Percentiles rank a stretch among this genome's conserved stretches.
Conservation (phyloP, 768 basidiomycete species). For the Boletus rubropictus region DNA sequence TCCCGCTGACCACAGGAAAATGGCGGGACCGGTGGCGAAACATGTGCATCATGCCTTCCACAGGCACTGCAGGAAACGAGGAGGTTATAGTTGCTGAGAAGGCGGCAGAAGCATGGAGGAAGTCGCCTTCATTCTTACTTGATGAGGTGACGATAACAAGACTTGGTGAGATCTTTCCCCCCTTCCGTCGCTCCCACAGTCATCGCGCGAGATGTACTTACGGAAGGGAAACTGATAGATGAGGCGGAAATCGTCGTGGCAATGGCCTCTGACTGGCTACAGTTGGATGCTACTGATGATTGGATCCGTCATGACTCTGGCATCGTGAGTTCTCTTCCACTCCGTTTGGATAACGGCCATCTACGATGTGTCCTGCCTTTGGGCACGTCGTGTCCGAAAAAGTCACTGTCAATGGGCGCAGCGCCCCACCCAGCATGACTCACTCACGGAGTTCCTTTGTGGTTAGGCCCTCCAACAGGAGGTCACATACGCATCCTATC, state of each 20-base stretch:
- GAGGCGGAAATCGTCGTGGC: constrained; percentile 68
- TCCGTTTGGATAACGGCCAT: constrained; percentile 4
- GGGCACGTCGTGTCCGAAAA: constrained; percentile 14
- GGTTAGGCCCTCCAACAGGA: constrained; percentile 87
- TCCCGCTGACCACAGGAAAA: constrained; percentile 83
- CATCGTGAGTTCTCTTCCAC: constrained; percentile 54
- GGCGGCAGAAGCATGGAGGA: constrained; percentile 83
- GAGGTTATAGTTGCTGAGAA: constrained; percentile 45
- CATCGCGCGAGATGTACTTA: constrained; percentile 12
- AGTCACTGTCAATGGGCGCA: constrained; percentile 17
- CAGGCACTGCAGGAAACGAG: constrained; percentile 32
- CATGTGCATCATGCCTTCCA: constrained; percentile 72
- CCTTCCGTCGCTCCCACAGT: constrained; percentile 12
- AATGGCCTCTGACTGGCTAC: constrained; percentile 90
- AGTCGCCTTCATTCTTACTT: constrained; percentile 66
- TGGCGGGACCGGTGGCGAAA: constrained; percentile 87
- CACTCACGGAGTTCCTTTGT: constrained; percentile 12
- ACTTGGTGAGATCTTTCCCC: constrained; percentile 46
- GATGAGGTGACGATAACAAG: constrained; percentile 88
- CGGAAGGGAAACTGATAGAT: constrained; percentile 39
- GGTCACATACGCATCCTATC: constrained; percentile 86
- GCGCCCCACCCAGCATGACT: constrained; percentile 2
- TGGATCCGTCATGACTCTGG: constrained; percentile 95
- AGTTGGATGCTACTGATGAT: constrained; percentile 87
- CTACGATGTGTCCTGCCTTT: too few species aligned